Evolutionary conservation across 192 early-diverging fungal species (phyloP).

Genomic region (Coemansia sp.): DNA sequence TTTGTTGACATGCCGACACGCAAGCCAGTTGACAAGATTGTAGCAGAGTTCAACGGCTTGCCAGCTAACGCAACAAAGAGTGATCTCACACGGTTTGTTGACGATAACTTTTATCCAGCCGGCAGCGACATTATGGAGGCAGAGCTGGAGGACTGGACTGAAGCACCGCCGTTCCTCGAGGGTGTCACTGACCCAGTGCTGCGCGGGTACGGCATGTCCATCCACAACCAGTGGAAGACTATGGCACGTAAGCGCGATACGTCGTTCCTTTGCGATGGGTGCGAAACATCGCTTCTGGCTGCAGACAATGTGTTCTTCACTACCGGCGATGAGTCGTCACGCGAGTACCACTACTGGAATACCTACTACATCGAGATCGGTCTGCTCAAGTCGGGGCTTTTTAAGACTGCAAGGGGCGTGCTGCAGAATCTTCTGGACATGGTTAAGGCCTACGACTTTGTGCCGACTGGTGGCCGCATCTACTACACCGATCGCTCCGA

Average conservation of each 20-base stretch:
- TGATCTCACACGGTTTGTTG: slow-evolving; percentile 58
- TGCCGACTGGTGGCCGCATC: slow-evolving; percentile 73
- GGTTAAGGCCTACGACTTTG: slow-evolving; percentile 60
- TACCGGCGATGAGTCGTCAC: slow-evolving; percentile 61
- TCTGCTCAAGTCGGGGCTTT: slow-evolving; percentile 58
- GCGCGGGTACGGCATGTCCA: slow-evolving; percentile 53
- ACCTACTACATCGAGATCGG: slow-evolving; percentile 68
- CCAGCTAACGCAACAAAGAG: slow-evolving; percentile 32
- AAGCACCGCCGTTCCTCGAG: slow-evolving; percentile 54
- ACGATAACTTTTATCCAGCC: slow-evolving; percentile 60
- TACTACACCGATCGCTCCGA: slow-evolving; percentile 76
- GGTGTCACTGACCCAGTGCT: slow-evolving; percentile 56
- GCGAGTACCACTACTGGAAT: slow-evolving; percentile 78
- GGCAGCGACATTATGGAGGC: slow-evolving; percentile 58
- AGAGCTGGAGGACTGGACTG: slow-evolving; percentile 55
- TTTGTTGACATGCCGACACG: slow-evolving; percentile 72
- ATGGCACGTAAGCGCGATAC: slow-evolving; percentile 58
- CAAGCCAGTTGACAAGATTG: slow-evolving; percentile 56
- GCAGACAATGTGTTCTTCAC: slow-evolving; percentile 63
- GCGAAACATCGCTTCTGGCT: slow-evolving; percentile 57
- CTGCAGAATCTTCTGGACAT: slow-evolving; percentile 67
- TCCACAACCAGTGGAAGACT: slow-evolving; percentile 67
- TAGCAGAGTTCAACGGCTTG: slow-evolving; percentile 55
- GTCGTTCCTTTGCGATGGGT: slow-evolving; percentile 57
- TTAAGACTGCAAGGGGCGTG: slow-evolving; percentile 60